Percentiles rank a stretch among this genome's conserved stretches.
These are phyloP conservation scores for Eudorina sp. DNA, from an alignment of 139 green algal genomes.

Conservation along the genomic window DNA sequence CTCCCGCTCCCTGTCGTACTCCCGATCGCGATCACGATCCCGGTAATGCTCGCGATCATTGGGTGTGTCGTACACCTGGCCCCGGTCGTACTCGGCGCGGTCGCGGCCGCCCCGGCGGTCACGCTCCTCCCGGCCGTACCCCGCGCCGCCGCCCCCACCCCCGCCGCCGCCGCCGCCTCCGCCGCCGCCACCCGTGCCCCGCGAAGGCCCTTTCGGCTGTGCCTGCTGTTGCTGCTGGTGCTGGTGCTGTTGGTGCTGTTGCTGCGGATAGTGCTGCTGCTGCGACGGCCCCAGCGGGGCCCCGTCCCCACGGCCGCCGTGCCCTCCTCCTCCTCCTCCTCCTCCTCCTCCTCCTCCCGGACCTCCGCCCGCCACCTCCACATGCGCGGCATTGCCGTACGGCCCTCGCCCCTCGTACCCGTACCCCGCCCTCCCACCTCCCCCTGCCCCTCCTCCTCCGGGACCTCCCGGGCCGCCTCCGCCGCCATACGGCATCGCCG, in stretches of 20 bases:
- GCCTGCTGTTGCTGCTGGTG: background rate
- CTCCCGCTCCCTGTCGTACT: constrained; percentile 1
- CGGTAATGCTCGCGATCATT: background rate
- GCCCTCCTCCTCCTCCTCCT: background rate
- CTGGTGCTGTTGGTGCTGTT: background rate
- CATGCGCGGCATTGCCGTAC: background rate
- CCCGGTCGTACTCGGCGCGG: constrained; percentile 7
- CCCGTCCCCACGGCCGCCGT: background rate
- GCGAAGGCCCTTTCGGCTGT: background rate
- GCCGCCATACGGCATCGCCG: background rate
- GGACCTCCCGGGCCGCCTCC: background rate
- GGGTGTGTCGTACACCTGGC: background rate
- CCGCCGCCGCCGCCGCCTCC: background rate
- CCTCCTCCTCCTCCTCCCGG: background rate
- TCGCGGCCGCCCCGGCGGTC: background rate
- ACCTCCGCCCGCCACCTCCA: background rate
- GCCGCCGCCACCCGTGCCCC: background rate
- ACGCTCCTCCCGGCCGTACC: background rate
- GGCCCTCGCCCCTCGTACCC: background rate
- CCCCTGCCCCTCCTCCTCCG: background rate
- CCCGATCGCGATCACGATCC: background rate
- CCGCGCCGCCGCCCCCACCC: background rate
- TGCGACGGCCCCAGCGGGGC: background rate
- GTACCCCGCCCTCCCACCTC: background rate
- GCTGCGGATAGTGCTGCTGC: background rate